Evolutionary conservation across 2,329 filamentous ascomycete genomes (phyloP).

Genomic region (Colletotrichum costaricense): DNA sequence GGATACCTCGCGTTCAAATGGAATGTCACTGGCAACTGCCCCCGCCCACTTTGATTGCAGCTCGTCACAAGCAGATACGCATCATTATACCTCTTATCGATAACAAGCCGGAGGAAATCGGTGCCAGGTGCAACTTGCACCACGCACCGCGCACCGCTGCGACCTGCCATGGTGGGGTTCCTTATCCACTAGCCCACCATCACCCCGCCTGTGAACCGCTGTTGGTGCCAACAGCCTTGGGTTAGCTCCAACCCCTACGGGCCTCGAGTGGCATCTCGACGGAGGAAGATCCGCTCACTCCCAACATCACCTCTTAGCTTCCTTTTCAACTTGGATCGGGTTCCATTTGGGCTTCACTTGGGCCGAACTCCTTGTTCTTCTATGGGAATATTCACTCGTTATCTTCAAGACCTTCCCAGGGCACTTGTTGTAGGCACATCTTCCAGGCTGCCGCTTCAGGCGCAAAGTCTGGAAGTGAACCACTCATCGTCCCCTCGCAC

Average conservation of each 20-base stretch:
- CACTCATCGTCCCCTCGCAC: neutral
- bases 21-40: slow-evolving; percentile 31
- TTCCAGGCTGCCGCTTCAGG: neutral
- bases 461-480: slow-evolving; percentile 3
- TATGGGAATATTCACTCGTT: too few species aligned
- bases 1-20: slow-evolving; percentile 12
- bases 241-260: neutral
- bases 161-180: slow-evolving; percentile 3
- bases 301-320: slow-evolving; percentile 27
- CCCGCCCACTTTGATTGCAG: slow-evolving; percentile 17
- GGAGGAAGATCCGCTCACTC: slow-evolving; percentile 23
- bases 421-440: neutral
- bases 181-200: slow-evolving; percentile 5
- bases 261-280: slow-evolving; percentile 14
- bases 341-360: neutral
- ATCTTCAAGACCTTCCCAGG: neutral
- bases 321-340: neutral
- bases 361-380: neutral
- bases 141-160: neutral
- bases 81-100: slow-evolving; percentile 33
- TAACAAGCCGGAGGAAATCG: slow-evolving; percentile 26
- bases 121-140: slow-evolving; percentile 6
- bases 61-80: neutral
- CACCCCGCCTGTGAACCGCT: slow-evolving; percentile 21
- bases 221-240: slow-evolving; percentile 9